Percentiles rank a stretch among this genome's conserved stretches.
Conservation (phyloP, 2,329 filamentous ascomycete genomes). For the Paraphoma chrysanthemicola region DNA sequence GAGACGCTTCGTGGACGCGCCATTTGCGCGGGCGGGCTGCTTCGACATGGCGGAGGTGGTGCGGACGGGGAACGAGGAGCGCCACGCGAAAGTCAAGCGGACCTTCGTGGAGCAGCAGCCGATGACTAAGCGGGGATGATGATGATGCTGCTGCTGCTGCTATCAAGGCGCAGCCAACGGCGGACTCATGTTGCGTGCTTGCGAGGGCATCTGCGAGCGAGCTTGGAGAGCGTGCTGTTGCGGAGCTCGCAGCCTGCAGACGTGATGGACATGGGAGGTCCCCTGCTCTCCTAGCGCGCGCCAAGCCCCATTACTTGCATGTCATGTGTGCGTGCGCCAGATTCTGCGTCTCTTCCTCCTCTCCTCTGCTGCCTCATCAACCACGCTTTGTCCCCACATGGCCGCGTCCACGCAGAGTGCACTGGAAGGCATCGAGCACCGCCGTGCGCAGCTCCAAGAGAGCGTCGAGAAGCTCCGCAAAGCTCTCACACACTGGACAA, state of each 20-base stretch:
- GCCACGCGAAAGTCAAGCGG: not conserved
- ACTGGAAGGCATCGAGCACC: conserved; percentile 74
- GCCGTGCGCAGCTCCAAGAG: conserved; percentile 76
- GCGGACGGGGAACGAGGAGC: not conserved
- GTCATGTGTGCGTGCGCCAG: not conserved
- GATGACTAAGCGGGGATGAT: conserved; percentile 19
- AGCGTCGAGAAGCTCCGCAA: conserved; percentile 76
- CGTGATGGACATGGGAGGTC: conserved; percentile 7
- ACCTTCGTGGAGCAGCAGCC: not conserved
- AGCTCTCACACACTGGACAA: conserved; percentile 85
- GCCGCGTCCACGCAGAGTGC: conserved; percentile 51
- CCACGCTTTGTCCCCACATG: conserved; percentile 19
- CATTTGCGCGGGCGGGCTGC: conserved; percentile 33
- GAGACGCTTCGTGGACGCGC: conserved; percentile 34
- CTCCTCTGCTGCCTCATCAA: conserved; percentile 7
- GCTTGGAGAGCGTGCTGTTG: conserved; percentile 4
- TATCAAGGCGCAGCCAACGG: not conserved
- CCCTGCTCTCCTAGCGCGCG: conserved; percentile 20
- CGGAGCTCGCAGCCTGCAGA: too few species aligned
- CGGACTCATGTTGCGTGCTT: not conserved
- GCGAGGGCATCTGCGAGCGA: not conserved
- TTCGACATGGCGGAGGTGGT: conserved; percentile 43
- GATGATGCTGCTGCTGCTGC: too few species aligned
- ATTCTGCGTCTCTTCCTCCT: conserved; percentile 8
- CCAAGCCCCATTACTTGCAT: not conserved